These are phyloP conservation scores for Xylaria longipes DNA, from an alignment of 495 filamentous ascomycete species.

Conservation along the genomic window DNA sequence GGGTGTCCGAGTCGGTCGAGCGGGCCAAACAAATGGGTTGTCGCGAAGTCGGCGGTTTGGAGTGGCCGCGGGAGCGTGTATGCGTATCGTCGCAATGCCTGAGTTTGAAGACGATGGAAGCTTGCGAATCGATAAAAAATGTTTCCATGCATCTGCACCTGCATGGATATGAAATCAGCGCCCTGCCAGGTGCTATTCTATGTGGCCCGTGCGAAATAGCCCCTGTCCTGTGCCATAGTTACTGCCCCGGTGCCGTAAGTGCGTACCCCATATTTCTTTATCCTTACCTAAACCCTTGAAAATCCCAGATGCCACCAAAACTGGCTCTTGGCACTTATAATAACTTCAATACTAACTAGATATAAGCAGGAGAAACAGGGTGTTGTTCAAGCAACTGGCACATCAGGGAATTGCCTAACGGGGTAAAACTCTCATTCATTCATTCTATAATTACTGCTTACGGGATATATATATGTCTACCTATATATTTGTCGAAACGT, in stretches of 20 bases:
- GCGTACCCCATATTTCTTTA: not conserved
- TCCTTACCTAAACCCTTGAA: conserved; percentile 17
- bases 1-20: not conserved
- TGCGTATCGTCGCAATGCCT: conserved; percentile 16
- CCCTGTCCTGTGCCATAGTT: no score
- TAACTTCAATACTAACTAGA: not conserved
- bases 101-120: conserved; percentile 19
- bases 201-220: conserved; percentile 16
- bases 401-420: not conserved
- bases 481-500: not conserved
- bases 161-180: not conserved
- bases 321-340: conserved; percentile 16
- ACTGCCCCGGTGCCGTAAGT: no score
- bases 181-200: not conserved
- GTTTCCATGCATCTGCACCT: conserved; percentile 15
- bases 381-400: not conserved
- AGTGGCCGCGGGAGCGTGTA: not conserved
- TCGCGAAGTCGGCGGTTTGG: not conserved
- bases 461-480: not conserved
- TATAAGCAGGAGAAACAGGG: not conserved
- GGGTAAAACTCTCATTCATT: not conserved
- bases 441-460: not conserved
- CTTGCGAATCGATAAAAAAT: conserved; percentile 23
- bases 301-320: conserved; percentile 26
- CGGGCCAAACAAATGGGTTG: not conserved